These are phyloP conservation scores for Chytriomyces confervae DNA, from an alignment of 192 early-diverging fungal genomes.

Conservation along the genomic window DNA sequence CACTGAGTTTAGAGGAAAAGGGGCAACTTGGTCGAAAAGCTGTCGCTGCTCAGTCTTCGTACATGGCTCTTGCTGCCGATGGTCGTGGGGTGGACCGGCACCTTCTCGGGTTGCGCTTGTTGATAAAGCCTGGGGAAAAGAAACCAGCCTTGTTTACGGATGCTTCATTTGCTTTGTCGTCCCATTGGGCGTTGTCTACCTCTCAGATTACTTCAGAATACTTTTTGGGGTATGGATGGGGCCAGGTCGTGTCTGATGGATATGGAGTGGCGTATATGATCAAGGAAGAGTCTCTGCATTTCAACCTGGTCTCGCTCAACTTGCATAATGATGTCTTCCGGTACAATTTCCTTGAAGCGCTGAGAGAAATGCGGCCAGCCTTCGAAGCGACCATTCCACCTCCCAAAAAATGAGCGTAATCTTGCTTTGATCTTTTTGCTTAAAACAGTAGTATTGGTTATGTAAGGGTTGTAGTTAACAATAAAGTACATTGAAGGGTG, in stretches of 20 bases:
- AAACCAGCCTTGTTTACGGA: conserved; percentile 90
- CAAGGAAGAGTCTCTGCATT: conserved; percentile 81
- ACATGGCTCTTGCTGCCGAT: conserved; percentile 81
- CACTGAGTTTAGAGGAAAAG: conserved; percentile 55
- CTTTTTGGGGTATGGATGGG: conserved; percentile 91
- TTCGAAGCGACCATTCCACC: conserved; percentile 65
- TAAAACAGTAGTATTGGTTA: too few relatives aligned
- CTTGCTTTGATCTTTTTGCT: too few relatives aligned
- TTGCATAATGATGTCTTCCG: conserved; percentile 73
- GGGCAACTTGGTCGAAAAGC: conserved; percentile 76
- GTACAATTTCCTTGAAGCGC: conserved; percentile 85
- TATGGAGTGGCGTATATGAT: conserved; percentile 96
- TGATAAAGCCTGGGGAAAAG: conserved; percentile 71
- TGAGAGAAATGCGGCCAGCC: conserved; percentile 80
- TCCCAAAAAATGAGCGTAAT: too few relatives aligned
- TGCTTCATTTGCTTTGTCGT: conserved; percentile 76
- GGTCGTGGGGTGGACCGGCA: conserved; percentile 91
- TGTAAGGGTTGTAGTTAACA: too few relatives aligned
- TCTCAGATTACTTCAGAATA: conserved; percentile 90
- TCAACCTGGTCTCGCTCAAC: conserved; percentile 82
- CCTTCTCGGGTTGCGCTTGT: conserved; percentile 79
- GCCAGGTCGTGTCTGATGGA: conserved; percentile 80
- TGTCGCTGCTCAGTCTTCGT: conserved; percentile 75
- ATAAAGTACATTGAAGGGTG: too few relatives aligned
- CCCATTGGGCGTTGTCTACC: conserved; percentile 91